phyloP scores from a whole-genome alignment of 2,329 filamentous ascomycete genomes.

The Talaromyces rugulosus region DNA sequence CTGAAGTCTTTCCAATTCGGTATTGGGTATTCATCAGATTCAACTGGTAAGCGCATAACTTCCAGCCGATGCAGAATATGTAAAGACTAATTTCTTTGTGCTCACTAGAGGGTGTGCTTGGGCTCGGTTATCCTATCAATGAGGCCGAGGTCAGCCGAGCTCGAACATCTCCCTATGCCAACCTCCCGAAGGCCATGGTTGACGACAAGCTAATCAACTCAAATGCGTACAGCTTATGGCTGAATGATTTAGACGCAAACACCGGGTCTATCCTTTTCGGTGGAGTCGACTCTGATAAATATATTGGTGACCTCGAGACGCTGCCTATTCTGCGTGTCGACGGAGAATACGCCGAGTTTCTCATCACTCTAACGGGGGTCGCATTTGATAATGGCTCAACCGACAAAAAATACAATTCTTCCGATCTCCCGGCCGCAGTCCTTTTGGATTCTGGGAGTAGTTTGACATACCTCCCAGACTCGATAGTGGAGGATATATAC shows the following conservation, averaged over 20 bases:
- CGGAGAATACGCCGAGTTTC: slow-evolving; percentile 57
- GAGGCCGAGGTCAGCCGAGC: slow-evolving; percentile 56
- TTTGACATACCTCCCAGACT: slow-evolving; percentile 36
- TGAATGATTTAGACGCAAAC: slow-evolving; percentile 65
- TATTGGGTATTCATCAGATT: slow-evolving; percentile 53
- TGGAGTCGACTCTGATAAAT: slow-evolving; percentile 66
- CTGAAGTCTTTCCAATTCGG: slow-evolving; percentile 56
- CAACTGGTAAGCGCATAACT: slow-evolving; percentile 30
- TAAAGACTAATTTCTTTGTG: background rate
- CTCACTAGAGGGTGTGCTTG: slow-evolving; percentile 68
- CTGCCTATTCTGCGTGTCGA: slow-evolving; percentile 59
- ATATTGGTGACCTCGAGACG: slow-evolving; percentile 58
- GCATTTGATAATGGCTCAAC: slow-evolving; percentile 29
- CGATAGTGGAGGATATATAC: slow-evolving; percentile 47
- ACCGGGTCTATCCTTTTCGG: slow-evolving; percentile 70
- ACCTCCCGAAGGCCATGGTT: slow-evolving; percentile 64
- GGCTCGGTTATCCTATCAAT: slow-evolving; percentile 76
- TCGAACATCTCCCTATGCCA: slow-evolving; percentile 56
- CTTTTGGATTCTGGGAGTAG: slow-evolving; percentile 37
- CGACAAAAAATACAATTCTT: slow-evolving; percentile 28
- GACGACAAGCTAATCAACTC: slow-evolving; percentile 58
- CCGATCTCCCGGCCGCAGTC: slow-evolving; percentile 36
- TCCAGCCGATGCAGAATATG: background rate
- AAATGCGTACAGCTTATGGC: slow-evolving; percentile 69
- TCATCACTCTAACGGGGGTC: slow-evolving; percentile 64